Evolutionary conservation across 495 filamentous ascomycete species (phyloP).

Genomic region (Thermochaetoides thermophila): DNA sequence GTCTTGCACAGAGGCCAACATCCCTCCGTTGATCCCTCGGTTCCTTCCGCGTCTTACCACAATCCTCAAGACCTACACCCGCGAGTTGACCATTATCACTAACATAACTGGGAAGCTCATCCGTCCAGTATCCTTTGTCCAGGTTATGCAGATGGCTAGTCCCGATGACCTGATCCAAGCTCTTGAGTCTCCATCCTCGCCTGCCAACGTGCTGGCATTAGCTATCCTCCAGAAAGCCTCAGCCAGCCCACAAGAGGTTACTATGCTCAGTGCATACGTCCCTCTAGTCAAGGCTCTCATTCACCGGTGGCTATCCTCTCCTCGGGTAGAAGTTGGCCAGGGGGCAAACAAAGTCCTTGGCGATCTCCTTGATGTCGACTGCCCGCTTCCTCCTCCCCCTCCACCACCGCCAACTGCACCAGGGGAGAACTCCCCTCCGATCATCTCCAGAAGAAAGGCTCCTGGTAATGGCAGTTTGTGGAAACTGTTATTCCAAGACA

Average conservation of each 20-base stretch:
- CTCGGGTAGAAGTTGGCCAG: slow-evolving; percentile 58
- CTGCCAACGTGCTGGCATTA: slow-evolving; percentile 57
- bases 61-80: slow-evolving; percentile 32
- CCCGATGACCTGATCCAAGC: slow-evolving; percentile 38
- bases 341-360: slow-evolving; percentile 51
- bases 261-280: slow-evolving; percentile 51
- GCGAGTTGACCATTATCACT: slow-evolving; percentile 36
- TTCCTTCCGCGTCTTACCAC: slow-evolving; percentile 35
- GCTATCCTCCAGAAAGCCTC: slow-evolving; percentile 59
- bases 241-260: slow-evolving; percentile 42
- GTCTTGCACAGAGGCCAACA: slow-evolving; percentile 24
- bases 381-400: slow-evolving; percentile 34
- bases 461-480: slow-evolving; percentile 57
- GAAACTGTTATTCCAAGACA: slow-evolving; percentile 21
- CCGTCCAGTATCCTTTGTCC: slow-evolving; percentile 33
- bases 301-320: slow-evolving; percentile 55
- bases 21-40: slow-evolving; percentile 28
- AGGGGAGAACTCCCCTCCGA: slow-evolving; percentile 8
- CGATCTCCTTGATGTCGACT: slow-evolving; percentile 55
- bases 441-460: slow-evolving; percentile 26
- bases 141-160: slow-evolving; percentile 37
- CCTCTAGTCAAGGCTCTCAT: slow-evolving; percentile 47
- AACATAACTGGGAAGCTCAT: slow-evolving; percentile 40
- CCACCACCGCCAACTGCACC: slow-evolving; percentile 19
- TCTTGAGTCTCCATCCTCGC: slow-evolving; percentile 43